phyloP scores from a whole-genome alignment of 1,284 basidiomycete species.

The Melampsora americana region DNA sequence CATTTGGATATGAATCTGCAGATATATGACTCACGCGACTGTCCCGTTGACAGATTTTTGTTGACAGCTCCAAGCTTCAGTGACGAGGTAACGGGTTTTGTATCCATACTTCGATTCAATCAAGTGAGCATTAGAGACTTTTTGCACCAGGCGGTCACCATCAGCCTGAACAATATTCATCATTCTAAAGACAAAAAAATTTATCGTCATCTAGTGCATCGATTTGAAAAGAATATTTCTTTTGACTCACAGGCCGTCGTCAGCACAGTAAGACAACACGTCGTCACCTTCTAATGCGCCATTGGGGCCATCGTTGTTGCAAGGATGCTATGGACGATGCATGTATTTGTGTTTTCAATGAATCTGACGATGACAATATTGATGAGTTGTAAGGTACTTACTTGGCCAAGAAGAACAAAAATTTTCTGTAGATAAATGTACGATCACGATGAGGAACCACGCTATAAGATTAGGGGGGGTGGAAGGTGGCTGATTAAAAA shows the following conservation, averaged over 20 bases:
- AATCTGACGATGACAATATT: too few species aligned
- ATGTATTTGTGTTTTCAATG: neutral
- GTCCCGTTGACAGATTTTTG: constrained; percentile 24
- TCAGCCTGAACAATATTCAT: constrained; percentile 42
- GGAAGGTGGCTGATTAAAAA: neutral
- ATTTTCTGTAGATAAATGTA: constrained; percentile 34
- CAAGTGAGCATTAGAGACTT: constrained; percentile 23
- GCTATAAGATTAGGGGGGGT: neutral
- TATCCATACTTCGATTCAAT: constrained; percentile 34
- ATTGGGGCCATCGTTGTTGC: constrained; percentile 29
- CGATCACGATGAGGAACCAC: neutral
- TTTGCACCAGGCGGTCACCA: constrained; percentile 26
- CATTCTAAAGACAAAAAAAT: constrained; percentile 11
- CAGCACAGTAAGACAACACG: constrained; percentile 35
- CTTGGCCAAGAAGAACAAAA: constrained; percentile 34
- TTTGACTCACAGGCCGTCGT: constrained; percentile 29
- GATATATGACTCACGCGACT: constrained; percentile 2
- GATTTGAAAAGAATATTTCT: neutral
- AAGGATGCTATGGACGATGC: constrained; percentile 12
- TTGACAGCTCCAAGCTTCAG: constrained; percentile 38
- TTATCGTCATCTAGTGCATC: neutral
- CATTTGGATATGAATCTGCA: neutral
- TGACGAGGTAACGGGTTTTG: constrained; percentile 21
- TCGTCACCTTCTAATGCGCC: constrained; percentile 30
- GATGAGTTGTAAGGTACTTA: constrained; percentile 5